A percentile compares a stretch with the other conserved stretches of the same genome.
phyloP scores from a whole-genome alignment of 2,329 filamentous ascomycete species.

The Venturia aucupariae region DNA sequence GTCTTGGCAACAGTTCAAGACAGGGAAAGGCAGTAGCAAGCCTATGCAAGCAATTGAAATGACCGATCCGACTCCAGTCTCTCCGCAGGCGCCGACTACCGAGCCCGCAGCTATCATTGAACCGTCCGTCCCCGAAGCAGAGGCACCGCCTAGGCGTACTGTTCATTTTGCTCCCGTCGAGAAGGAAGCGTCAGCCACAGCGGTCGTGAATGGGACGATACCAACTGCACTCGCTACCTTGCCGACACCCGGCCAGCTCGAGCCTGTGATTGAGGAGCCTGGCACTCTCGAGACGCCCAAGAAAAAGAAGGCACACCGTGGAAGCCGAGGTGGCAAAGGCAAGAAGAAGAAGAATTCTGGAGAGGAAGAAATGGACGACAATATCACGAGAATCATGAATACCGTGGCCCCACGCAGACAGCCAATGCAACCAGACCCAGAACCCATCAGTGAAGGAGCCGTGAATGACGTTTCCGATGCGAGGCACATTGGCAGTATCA shows the following conservation, averaged over 20 bases:
- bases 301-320: slow-evolving; percentile 42
- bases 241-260: not conserved
- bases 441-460: not conserved
- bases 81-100: not conserved
- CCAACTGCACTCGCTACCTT: not conserved
- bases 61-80: not conserved
- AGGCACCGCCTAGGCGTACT: not conserved
- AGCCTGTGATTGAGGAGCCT: not conserved
- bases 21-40: not conserved
- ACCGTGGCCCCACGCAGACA: slow-evolving; percentile 28
- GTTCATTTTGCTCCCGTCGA: slow-evolving; percentile 10
- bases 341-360: slow-evolving; percentile 30
- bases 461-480: slow-evolving; percentile 39
- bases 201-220: not conserved
- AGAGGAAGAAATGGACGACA: slow-evolving; percentile 20
- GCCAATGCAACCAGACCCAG: slow-evolving; percentile 23
- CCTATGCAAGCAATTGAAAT: not conserved
- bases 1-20: not conserved
- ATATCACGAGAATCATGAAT: slow-evolving; percentile 25
- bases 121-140: not conserved
- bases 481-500: slow-evolving; percentile 51
- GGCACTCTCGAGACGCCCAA: slow-evolving; percentile 24
- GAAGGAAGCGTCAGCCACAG: not conserved
- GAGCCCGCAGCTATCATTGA: not conserved
- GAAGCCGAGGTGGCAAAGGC: slow-evolving; percentile 39